These are phyloP conservation scores for Coix lacrymajobi DNA, from an alignment of 176 grass and related monocot species.

Conservation along the genomic window DNA sequence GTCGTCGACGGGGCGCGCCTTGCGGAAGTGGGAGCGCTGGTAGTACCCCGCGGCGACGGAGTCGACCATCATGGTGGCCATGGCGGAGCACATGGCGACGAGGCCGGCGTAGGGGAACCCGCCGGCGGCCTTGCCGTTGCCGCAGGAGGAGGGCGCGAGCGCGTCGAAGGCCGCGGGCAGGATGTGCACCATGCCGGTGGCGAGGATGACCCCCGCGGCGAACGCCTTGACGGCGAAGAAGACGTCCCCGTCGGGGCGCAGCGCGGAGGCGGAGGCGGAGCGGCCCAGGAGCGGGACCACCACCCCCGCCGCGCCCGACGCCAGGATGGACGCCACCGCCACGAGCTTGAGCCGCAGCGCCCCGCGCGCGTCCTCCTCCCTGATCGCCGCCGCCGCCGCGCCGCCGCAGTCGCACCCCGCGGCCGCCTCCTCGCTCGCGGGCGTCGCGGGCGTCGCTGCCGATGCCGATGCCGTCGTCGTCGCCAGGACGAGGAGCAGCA, in stretches of 20 bases:
- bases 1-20: constrained; percentile 33
- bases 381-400: not conserved
- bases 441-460: too few relatives aligned
- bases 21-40: constrained; percentile 47
- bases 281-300: constrained; percentile 63
- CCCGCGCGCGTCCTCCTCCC: constrained; percentile 26
- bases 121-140: not conserved
- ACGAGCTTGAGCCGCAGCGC: constrained; percentile 62
- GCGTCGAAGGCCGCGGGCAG: constrained; percentile 70
- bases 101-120: constrained; percentile 62
- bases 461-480: not conserved
- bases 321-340: constrained; percentile 58
- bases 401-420: constrained; percentile 11
- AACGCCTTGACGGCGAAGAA: constrained; percentile 87
- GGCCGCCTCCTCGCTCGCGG: not conserved
- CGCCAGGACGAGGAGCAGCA: not conserved
- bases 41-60: constrained; percentile 70
- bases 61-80: constrained; percentile 81
- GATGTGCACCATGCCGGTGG: constrained; percentile 86
- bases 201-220: constrained; percentile 84
- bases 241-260: constrained; percentile 59
- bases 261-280: constrained; percentile 44
- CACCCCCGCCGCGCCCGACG: constrained; percentile 44
- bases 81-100: constrained; percentile 66
- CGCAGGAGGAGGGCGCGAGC: constrained; percentile 25